These are phyloP conservation scores for Mycena sanguinolenta DNA, from an alignment of 768 basidiomycete genomes.

Conservation along the genomic window DNA sequence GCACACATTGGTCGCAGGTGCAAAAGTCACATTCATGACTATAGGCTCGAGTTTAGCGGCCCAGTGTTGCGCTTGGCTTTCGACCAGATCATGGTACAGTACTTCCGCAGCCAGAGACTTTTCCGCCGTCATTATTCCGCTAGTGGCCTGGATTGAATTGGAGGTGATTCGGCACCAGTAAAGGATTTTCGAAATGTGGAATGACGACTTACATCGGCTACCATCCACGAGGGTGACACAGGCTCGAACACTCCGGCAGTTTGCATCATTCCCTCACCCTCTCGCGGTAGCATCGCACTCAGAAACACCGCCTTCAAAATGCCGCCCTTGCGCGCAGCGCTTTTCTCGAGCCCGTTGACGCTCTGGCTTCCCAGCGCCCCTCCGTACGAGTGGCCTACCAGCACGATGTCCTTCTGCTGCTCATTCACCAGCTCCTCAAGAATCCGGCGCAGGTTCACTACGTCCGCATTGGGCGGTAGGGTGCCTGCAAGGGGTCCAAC, in stretches of 20 bases:
- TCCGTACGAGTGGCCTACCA: conserved; percentile 12
- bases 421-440: background rate
- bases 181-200: background rate
- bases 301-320: conserved; percentile 4
- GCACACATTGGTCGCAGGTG: conserved; percentile 6
- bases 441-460: background rate
- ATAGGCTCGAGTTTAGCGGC: background rate
- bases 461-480: background rate
- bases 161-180: too few relatives aligned
- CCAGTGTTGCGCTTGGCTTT: background rate
- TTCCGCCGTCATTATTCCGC: too few relatives aligned
- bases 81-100: background rate
- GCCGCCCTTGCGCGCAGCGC: conserved; percentile 1
- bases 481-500: background rate
- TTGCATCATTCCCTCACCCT: background rate
- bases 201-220: background rate
- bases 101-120: too few relatives aligned
- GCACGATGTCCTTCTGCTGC: conserved; percentile 5
- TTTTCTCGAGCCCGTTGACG: conserved; percentile 3
- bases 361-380: conserved; percentile 1
- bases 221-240: background rate
- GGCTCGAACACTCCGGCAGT: background rate
- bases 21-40: background rate
- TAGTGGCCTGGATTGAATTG: too few relatives aligned
- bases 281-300: background rate